phyloP scores from a whole-genome alignment of 2,329 filamentous ascomycete species.

The Cordyceps farinosa region DNA sequence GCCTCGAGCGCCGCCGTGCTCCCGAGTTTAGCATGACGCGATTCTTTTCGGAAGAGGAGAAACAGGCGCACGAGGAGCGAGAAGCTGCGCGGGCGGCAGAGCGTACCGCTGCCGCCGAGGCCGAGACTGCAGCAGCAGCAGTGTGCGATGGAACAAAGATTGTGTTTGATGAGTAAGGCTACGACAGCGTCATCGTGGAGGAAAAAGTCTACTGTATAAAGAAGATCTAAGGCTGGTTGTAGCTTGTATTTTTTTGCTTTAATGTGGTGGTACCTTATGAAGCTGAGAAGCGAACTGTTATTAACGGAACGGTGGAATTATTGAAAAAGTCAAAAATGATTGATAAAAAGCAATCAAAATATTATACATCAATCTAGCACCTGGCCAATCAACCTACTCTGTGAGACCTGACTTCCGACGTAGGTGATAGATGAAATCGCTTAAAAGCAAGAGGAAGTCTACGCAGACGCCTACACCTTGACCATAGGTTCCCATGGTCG shows the following conservation, averaged over 20 bases:
- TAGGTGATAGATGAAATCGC: conserved; percentile 14
- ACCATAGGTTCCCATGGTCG: conserved; percentile 43
- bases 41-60: conserved; percentile 45
- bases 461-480: conserved; percentile 37
- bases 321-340: conserved; percentile 1
- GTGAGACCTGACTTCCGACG: conserved; percentile 5
- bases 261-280: background rate
- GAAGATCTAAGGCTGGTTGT: background rate
- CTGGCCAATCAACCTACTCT: background rate
- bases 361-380: conserved; percentile 9
- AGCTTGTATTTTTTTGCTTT: background rate
- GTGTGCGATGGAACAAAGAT: conserved; percentile 12
- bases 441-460: conserved; percentile 6
- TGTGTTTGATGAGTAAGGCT: conserved; percentile 16
- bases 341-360: background rate
- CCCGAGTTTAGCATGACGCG: conserved; percentile 57
- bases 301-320: background rate
- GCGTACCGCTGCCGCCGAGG: conserved; percentile 4
- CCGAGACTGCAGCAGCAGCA: background rate
- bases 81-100: conserved; percentile 15
- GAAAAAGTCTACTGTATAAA: conserved; percentile 16
- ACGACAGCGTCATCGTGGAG: background rate
- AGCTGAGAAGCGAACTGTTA: conserved; percentile 6
- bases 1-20: conserved; percentile 34
- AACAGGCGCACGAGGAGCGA: conserved; percentile 37